These are phyloP conservation scores for Gelatoporia subvermispora DNA, from an alignment of 768 basidiomycete species.

Conservation along the genomic window DNA sequence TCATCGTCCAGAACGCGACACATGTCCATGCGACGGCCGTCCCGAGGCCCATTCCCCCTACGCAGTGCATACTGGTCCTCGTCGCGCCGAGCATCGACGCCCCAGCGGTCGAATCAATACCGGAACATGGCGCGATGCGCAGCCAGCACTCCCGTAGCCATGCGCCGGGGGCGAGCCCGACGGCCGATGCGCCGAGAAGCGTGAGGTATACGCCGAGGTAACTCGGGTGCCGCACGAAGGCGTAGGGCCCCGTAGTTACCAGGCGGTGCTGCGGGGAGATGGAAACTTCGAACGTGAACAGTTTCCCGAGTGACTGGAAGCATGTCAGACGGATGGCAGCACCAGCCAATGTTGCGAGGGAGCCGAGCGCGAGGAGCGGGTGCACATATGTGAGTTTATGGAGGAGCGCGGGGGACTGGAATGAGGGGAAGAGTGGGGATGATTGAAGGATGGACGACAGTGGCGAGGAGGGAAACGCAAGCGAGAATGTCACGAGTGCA, in stretches of 20 bases:
- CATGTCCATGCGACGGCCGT: slow-evolving; percentile 11
- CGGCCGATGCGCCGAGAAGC: slow-evolving; percentile 17
- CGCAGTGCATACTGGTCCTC: not conserved
- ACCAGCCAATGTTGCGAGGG: slow-evolving; percentile 23
- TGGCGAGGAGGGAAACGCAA: slow-evolving; percentile 13
- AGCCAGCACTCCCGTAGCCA: slow-evolving; percentile 21
- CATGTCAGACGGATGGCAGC: slow-evolving; percentile 31
- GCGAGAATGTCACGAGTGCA: slow-evolving; percentile 13
- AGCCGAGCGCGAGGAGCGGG: slow-evolving; percentile 26
- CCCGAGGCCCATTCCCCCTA: not conserved
- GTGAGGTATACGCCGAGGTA: slow-evolving; percentile 30
- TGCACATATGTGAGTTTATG: slow-evolving; percentile 5
- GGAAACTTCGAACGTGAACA: slow-evolving; percentile 38
- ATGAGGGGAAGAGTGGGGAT: slow-evolving; percentile 2
- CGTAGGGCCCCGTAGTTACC: slow-evolving; percentile 36
- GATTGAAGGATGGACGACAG: slow-evolving; percentile 9
- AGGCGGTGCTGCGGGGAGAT: slow-evolving; percentile 32
- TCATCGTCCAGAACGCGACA: slow-evolving; percentile 25
- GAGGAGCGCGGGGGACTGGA: not conserved
- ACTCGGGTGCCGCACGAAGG: slow-evolving; percentile 36
- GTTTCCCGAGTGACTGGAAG: slow-evolving; percentile 31
- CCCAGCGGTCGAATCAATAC: slow-evolving; percentile 5
- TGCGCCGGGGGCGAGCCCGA: slow-evolving; percentile 17
- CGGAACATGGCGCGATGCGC: slow-evolving; percentile 1
- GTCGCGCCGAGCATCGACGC: not conserved